These are phyloP conservation scores for Pythium folliculosum DNA, from an alignment of 352 stramenopile genomes.

Conservation along the genomic window DNA sequence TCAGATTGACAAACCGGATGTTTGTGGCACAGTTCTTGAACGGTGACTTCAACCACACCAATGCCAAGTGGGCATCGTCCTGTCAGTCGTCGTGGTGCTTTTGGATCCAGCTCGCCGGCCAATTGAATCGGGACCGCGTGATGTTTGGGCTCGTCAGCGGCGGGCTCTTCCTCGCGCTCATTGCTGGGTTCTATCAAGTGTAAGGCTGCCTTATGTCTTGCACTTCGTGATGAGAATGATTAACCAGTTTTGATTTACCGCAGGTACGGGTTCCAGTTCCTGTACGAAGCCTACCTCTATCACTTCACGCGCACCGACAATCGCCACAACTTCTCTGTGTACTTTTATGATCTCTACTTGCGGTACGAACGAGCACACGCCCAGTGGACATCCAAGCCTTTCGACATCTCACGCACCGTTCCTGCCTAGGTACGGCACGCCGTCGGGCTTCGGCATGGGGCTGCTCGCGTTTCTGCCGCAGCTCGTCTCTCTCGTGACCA, in stretches of 20 bases:
- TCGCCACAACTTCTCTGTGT: slow-evolving; percentile 99
- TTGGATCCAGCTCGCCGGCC: slow-evolving; percentile 47
- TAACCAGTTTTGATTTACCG: no score
- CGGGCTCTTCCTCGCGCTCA: slow-evolving; percentile 84
- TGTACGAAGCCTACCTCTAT: slow-evolving; percentile 98
- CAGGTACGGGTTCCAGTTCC: slow-evolving; percentile 89
- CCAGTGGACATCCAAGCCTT: no score
- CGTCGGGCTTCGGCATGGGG: slow-evolving; percentile 72
- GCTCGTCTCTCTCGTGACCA: slow-evolving; percentile 70
- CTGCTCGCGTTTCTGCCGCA: slow-evolving; percentile 86
- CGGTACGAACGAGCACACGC: slow-evolving; percentile 31
- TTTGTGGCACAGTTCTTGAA: slow-evolving; percentile 60
- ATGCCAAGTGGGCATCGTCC: slow-evolving; percentile 46
- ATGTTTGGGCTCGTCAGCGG: slow-evolving; percentile 91
- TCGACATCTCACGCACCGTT: no score
- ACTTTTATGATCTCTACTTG: slow-evolving; percentile 99
- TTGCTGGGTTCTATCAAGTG: slow-evolving; percentile 80
- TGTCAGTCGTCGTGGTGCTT: slow-evolving; percentile 58
- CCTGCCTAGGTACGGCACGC: slow-evolving; percentile 67
- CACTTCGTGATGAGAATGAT: slow-evolving; percentile 40
- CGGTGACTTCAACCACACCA: slow-evolving; percentile 51
- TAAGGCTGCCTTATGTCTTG: neutral
- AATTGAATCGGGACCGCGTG: slow-evolving; percentile 75
- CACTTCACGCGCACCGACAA: slow-evolving; percentile 98
- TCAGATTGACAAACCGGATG: neutral